Base-by-base conservation (phyloP, 768 basidiomycete species). In the Leccinum subtestaceum region DNA sequence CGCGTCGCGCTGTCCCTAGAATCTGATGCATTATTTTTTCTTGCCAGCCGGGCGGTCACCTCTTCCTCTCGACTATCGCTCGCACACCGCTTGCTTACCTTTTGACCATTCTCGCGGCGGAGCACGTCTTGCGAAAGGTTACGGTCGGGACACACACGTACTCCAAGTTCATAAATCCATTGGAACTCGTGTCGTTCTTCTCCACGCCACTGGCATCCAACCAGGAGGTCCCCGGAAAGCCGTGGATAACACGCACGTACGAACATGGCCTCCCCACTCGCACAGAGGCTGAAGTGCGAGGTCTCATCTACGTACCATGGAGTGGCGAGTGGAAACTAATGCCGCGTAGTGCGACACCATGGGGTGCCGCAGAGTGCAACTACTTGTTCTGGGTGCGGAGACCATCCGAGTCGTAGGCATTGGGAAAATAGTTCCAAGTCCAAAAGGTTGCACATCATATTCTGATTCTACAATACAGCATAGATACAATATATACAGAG, bases 31-130 rank as follows among this genome's bases (percentile, higher is more conserved):
- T n/a, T n/a, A n/a, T 36, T 7, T 13, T 13, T 31, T 31, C 46
- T 34, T 25, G 40, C 19, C 65, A 98, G 95, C 97, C 97, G 11
- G 95, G 95, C 5, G 96, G 97, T 3, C 93, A 96, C 68, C 83
- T 99, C 17, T 91, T 98, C 78, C 80, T 99, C 38, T 98, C 95
- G 12, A 98, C 96, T 13, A 91, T 99, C 62, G 87, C 96, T 0
- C 91, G 97, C 40, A 90, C 88, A 10, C 86, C 87, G 4, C 78
- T 91, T 45, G 75, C 89, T n/a, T 85, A 85, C 64, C 71, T 89
- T 52, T 70, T 91, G 34, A 87, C 88, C 5, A 86, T 91, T 61
- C 76, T 87, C 49, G 74, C 93, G 34, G 96, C 95, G 1, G 96
- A 99, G 73, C 76, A 91, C 48, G 70, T 94, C 59, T 77, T 95